Evolutionary conservation across 768 basidiomycete genomes (phyloP).

Genomic region (Tremella mesenterica): DNA sequence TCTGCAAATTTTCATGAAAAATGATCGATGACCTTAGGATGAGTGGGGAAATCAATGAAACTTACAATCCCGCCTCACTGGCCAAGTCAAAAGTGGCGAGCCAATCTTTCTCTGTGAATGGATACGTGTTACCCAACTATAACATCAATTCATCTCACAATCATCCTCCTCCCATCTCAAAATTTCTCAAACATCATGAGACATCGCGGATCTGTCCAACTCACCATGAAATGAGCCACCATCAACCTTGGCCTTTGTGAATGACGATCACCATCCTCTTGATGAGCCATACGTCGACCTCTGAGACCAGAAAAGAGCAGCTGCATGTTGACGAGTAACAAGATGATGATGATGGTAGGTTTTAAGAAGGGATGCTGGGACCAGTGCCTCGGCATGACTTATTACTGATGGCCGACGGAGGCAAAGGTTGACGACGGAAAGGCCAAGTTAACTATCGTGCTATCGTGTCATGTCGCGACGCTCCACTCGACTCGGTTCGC

Average conservation of each 20-base stretch:
- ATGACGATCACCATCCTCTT: neutral
- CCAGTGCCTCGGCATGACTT: too few species aligned
- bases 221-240: conserved; percentile 45
- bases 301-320: neutral
- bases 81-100: conserved; percentile 29
- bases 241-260: conserved; percentile 11
- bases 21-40: too few species aligned
- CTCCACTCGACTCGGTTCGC: too few species aligned
- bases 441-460: too few species aligned
- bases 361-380: too few species aligned
- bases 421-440: too few species aligned
- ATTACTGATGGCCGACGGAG: too few species aligned
- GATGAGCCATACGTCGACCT: neutral
- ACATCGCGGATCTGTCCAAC: conserved; percentile 1
- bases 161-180: neutral
- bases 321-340: neutral
- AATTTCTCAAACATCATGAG: neutral
- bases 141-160: neutral
- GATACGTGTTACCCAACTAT: conserved; percentile 44
- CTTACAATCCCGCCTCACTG: conserved; percentile 35
- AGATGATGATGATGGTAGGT: too few species aligned
- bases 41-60: neutral
- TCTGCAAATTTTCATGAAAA: too few species aligned
- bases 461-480: too few species aligned
- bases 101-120: conserved; percentile 38